Conservation (phyloP, 2,329 filamentous ascomycete species). For the Fusarium sororula region DNA sequence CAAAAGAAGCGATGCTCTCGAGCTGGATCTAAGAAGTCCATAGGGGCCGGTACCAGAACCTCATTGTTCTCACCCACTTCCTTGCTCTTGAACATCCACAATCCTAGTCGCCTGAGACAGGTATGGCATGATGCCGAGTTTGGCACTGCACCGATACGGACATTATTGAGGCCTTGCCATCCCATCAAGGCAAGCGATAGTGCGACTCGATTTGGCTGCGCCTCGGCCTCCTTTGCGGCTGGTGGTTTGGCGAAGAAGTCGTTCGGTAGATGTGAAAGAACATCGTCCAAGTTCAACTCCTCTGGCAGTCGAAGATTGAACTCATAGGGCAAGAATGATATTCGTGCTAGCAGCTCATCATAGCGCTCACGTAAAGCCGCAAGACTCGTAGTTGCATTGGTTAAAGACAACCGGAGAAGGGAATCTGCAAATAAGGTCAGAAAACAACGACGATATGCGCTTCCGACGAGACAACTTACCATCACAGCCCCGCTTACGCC, state of each 20-base stretch:
- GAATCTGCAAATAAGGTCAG: constrained; percentile 55
- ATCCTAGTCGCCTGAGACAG: constrained; percentile 86
- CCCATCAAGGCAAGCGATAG: constrained; percentile 76
- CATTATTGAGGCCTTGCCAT: constrained; percentile 73
- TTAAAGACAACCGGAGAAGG: constrained; percentile 69
- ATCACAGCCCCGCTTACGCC: constrained; percentile 89
- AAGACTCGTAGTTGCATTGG: constrained; percentile 68
- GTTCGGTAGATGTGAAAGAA: constrained; percentile 60
- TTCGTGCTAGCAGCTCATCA: constrained; percentile 65
- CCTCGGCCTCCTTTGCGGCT: constrained; percentile 41
- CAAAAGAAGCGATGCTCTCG: constrained; percentile 85
- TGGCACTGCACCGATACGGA: constrained; percentile 67
- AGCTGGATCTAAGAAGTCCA: constrained; percentile 73
- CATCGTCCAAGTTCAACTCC: constrained; percentile 59
- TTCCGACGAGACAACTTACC: constrained; percentile 56
- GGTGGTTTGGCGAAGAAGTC: constrained; percentile 63
- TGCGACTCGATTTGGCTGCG: constrained; percentile 66
- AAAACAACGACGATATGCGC: constrained; percentile 28
- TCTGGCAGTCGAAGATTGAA: constrained; percentile 69
- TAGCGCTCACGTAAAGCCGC: constrained; percentile 70
- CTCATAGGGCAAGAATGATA: constrained; percentile 67
- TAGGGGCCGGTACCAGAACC: constrained; percentile 66
- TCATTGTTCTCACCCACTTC: constrained; percentile 65
- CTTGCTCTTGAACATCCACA: constrained; percentile 93
- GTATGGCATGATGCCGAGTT: constrained; percentile 83